Base-by-base conservation (phyloP, 202 grass and related monocot genomes). In the Musa balbisiana region DNA sequence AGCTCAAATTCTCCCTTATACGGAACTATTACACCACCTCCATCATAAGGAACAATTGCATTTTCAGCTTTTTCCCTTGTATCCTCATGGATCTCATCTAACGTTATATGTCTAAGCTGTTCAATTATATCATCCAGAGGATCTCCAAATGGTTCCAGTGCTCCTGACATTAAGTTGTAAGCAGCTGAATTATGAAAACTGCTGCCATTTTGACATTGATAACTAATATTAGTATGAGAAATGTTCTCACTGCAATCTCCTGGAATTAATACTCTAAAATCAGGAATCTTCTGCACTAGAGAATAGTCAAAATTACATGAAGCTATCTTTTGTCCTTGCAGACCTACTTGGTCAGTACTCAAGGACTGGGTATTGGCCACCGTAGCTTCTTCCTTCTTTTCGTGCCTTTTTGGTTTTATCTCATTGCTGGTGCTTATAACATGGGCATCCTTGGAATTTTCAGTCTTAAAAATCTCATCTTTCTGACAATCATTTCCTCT, bases 11-110 rank as follows among this genome's bases (percentile, higher is more conserved):
- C 33, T 26, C 56, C 58, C 71, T 80, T 71, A 76, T 81, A 88
- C 17, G 73, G 85, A 68, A 94, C 82, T 22, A 91, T 77, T 66
- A 58, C 73, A 77, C 90, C 77, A 74, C 78, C 80, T 78, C 80
- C 85, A 53, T 75, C 51, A 22, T 90, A 90, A 76, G 88, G 88
- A 49, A 90, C 84, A 83, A 94, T 72, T 73, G 85, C 88, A 84
- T 69, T 79, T 76, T 67, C 64, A 62, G 65, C 53, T 73, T 73
- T 79, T 11, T 68, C 76, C 72, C 50, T 66, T 43, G 69, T 72
- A 83, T 64, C 71, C 23, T 81, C 10, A 13, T 79, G 52, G 33
- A 66, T 11, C 70, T 26, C 75, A 53, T 72, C 83, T 88, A 90
- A 90, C 77, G 82, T 73, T 66, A 96, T 81, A 21, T 80, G 55